These are phyloP conservation scores for Boletus rufocinnamomeus DNA, from an alignment of 768 basidiomycete species.

Conservation along the genomic window DNA sequence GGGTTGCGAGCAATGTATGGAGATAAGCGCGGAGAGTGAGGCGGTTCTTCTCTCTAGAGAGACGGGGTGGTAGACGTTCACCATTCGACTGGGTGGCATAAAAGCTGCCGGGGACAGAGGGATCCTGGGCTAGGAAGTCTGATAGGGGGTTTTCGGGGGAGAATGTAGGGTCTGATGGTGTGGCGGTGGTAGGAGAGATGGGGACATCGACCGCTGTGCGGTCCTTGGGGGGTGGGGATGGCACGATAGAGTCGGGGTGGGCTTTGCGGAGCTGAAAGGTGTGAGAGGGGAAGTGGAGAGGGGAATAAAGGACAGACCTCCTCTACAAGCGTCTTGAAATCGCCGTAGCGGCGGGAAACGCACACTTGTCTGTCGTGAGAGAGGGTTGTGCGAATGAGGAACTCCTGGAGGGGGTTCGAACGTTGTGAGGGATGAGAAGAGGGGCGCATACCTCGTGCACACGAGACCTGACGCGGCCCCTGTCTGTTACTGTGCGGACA, in stretches of 20 bases:
- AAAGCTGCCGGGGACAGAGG: slow-evolving; percentile 63
- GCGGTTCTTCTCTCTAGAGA: slow-evolving; percentile 92
- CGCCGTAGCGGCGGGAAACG: slow-evolving; percentile 92
- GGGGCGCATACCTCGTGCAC: slow-evolving; percentile 72
- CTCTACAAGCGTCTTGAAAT: slow-evolving; percentile 85
- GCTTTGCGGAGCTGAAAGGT: slow-evolving; percentile 73
- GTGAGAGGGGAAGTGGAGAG: slow-evolving; percentile 13
- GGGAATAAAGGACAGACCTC: slow-evolving; percentile 54
- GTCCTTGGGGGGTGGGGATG: slow-evolving; percentile 87
- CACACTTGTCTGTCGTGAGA: slow-evolving; percentile 72
- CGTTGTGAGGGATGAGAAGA: neutral
- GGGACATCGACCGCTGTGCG: slow-evolving; percentile 63
- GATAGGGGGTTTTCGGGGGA: slow-evolving; percentile 4
- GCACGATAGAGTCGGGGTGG: slow-evolving; percentile 81
- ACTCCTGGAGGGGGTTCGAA: slow-evolving; percentile 62
- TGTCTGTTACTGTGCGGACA: slow-evolving; percentile 80
- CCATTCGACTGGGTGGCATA: slow-evolving; percentile 1
- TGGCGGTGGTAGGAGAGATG: slow-evolving; percentile 12
- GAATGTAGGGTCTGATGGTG: slow-evolving; percentile 4
- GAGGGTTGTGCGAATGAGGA: slow-evolving; percentile 86
- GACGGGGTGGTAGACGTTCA: slow-evolving; percentile 35
- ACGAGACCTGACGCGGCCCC: slow-evolving; percentile 81
- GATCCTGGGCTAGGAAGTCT: slow-evolving; percentile 61
- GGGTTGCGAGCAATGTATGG: slow-evolving; percentile 71
- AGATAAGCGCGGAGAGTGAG: slow-evolving; percentile 92